These are phyloP conservation scores for Dictyostelium intermedium DNA, from an alignment of 78 protist genomes.

Conservation along the genomic window DNA sequence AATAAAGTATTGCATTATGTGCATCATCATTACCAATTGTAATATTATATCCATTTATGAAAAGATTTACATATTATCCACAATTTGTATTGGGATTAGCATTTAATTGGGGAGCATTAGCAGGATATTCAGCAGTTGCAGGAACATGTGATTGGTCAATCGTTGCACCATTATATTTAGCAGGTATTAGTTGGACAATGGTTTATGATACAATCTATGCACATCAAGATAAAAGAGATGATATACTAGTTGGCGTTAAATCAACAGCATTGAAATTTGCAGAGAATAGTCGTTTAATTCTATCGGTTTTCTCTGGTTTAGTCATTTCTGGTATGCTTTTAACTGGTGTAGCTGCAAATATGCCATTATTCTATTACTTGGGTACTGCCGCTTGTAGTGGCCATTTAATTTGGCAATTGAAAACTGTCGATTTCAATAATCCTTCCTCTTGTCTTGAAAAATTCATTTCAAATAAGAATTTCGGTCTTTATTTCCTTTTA, in stretches of 20 bases:
- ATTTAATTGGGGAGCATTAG: slow-evolving; percentile 95
- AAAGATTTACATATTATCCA: slow-evolving; percentile 92
- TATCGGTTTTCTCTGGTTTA: slow-evolving; percentile 59
- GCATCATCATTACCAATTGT: slow-evolving; percentile 88
- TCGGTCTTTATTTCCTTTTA: slow-evolving; percentile 24
- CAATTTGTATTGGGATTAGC: slow-evolving; percentile 93
- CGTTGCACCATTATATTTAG: slow-evolving; percentile 81
- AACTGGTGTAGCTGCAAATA: slow-evolving; percentile 38
- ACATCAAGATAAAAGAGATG: slow-evolving; percentile 93
- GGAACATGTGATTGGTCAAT: slow-evolving; percentile 68
- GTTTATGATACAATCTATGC: slow-evolving; percentile 96
- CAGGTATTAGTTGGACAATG: slow-evolving; percentile 93
- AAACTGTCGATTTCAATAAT: slow-evolving; percentile 57
- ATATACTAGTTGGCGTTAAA: slow-evolving; percentile 88
- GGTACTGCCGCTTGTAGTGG: slow-evolving; percentile 21
- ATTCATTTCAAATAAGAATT: slow-evolving; percentile 50
- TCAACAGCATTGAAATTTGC: slow-evolving; percentile 90
- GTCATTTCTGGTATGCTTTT: slow-evolving; percentile 41
- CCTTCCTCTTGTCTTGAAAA: slow-evolving; percentile 48
- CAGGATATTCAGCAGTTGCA: slow-evolving; percentile 86
- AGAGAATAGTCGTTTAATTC: not conserved
- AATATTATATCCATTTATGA: slow-evolving; percentile 90
- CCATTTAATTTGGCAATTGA: slow-evolving; percentile 87
- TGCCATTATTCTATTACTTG: slow-evolving; percentile 41
- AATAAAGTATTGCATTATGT: slow-evolving; percentile 58